Evolutionary conservation across 257 asterid genomes (phyloP).

Genomic region (Buddleja alternifolia): DNA sequence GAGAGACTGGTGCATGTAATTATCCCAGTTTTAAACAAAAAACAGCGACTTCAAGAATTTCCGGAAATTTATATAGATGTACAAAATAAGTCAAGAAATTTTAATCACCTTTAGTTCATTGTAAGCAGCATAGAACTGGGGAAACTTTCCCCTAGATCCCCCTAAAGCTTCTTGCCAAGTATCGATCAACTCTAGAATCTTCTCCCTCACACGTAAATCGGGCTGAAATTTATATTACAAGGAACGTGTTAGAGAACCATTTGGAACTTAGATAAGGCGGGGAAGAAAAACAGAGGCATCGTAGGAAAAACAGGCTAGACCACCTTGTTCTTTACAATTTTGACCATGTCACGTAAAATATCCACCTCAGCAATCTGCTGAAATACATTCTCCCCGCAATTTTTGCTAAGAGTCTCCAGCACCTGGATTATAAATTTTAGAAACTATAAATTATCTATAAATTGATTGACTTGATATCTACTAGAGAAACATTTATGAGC

Average conservation of each 20-base stretch:
- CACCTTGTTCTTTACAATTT: constrained; percentile 94
- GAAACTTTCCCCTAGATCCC: constrained; percentile 83
- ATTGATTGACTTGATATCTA: no score
- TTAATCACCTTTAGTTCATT: constrained; percentile 81
- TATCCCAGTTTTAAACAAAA: no score
- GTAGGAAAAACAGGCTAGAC: neutral
- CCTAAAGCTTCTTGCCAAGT: constrained; percentile 97
- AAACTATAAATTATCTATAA: no score
- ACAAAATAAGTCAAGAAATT: constrained; percentile 6
- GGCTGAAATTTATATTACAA: constrained; percentile 56
- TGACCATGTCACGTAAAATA: constrained; percentile 90
- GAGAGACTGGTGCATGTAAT: no score
- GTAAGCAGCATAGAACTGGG: constrained; percentile 87
- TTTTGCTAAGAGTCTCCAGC: constrained; percentile 94
- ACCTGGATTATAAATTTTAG: constrained; percentile 53
- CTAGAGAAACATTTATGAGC: neutral
- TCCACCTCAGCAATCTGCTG: constrained; percentile 92
- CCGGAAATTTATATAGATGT: neutral
- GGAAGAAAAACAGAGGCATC: neutral
- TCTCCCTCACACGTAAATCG: constrained; percentile 92
- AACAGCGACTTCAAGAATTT: no score
- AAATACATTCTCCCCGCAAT: constrained; percentile 89
- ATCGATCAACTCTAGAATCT: constrained; percentile 84
- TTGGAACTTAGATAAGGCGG: neutral
- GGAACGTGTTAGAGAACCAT: constrained; percentile 13